Base-by-base conservation (phyloP, 2,329 filamentous ascomycete species). In the Leptosphaerulina australis region DNA sequence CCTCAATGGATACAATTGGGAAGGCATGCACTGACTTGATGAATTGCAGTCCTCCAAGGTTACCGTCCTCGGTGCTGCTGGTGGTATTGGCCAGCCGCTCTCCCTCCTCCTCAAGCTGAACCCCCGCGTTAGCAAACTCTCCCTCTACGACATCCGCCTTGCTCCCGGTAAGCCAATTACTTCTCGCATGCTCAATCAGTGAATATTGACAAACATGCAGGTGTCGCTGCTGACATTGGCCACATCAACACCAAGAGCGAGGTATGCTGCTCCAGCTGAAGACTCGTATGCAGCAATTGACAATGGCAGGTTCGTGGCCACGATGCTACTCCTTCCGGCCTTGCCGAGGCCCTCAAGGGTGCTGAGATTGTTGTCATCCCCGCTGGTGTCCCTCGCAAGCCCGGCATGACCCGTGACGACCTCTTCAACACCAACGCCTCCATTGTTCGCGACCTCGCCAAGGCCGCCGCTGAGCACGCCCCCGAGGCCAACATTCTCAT, bases 391-490 rank as follows among this genome's bases (percentile, higher is more conserved):
- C 94, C 94, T 74, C 91, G 94, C 81, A 97, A 97, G 86, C 94
- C 94, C 76, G 94, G 94, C 80, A 99, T 99, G 94, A 96, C 90
- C 81, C 92, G 94, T 83, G 94, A 99, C 80, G 93, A 99, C 77
- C 88, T 99, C 62, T 99, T 99, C 91, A 97, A 97, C 87, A 99
- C 93, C 84, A 99, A 99, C 79, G 94, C 94, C 78, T 96, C 91
- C 76, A 99, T 99, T 77, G 94, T 99, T 76, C 92, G 93, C 74
- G 94, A 97, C 79, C 87, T 99, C 63, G 92, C 93, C 81, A 96
- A 96, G 86, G 92, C 91, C 70, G 87, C 86, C 73, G 94, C 94
- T 71, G 86, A 96, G 71, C 84, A 90, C 66, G 84, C 88, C 74
- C 94, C 94, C 70, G 83, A 97, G 61, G 94, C 94, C 78, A 96